phyloP scores from a whole-genome alignment of 2,329 filamentous ascomycete species.

The Bertia moriformis region DNA sequence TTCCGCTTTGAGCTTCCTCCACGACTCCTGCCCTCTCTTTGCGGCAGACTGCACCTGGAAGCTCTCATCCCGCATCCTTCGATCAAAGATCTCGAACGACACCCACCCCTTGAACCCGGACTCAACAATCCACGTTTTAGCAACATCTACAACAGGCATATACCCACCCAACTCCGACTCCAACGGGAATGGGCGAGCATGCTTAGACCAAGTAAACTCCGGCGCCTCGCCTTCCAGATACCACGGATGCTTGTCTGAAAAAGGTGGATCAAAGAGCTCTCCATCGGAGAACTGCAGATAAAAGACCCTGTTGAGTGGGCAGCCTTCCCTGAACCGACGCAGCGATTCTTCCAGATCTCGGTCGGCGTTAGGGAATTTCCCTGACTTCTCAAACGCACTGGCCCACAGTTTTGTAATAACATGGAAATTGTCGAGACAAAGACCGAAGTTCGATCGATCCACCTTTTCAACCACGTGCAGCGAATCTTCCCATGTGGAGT shows the following conservation, averaged over 20 bases:
- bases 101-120: conserved; percentile 14
- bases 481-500: conserved; percentile 15
- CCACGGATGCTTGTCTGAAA: conserved; percentile 13
- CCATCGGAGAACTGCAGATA: conserved; percentile 19
- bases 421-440: conserved; percentile 21
- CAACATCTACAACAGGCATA: conserved; percentile 9
- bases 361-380: conserved; percentile 4
- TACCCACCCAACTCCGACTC: conserved; percentile 8
- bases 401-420: conserved; percentile 15
- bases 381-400: conserved; percentile 9
- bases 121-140: conserved; percentile 11
- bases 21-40: conserved; percentile 28
- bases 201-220: conserved; percentile 4
- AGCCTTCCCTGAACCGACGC: conserved; percentile 5
- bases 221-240: conserved; percentile 5
- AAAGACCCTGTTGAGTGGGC: conserved; percentile 13
- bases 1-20: conserved; percentile 14
- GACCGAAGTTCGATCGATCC: conserved; percentile 16
- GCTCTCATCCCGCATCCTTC: conserved; percentile 17
- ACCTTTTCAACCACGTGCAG: conserved; percentile 12
- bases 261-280: conserved; percentile 14
- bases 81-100: conserved; percentile 16
- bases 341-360: conserved; percentile 10
- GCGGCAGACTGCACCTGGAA: conserved; percentile 28
- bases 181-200: conserved; percentile 14